Conservation (phyloP, 495 filamentous ascomycete species). For the Neurospora africana region DNA sequence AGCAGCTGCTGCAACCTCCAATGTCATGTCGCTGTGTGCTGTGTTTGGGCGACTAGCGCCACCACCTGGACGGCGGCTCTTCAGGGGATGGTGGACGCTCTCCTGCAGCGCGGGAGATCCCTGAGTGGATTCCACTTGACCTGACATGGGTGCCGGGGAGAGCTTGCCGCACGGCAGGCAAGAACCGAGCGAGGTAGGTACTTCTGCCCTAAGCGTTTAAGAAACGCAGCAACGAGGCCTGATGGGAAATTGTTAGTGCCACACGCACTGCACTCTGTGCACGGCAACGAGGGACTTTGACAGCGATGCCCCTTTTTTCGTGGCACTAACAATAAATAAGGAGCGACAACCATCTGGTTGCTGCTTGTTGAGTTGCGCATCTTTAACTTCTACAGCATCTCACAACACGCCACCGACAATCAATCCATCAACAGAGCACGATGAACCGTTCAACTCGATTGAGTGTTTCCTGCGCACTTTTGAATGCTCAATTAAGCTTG, state of each 20-base stretch:
- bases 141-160: background rate
- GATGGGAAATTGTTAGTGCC: background rate
- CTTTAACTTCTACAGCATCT: no score
- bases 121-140: background rate
- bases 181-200: background rate
- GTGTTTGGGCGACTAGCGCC: background rate
- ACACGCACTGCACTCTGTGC: background rate
- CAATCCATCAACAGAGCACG: background rate
- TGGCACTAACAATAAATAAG: background rate
- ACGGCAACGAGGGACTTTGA: background rate
- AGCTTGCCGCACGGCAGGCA: background rate
- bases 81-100: background rate
- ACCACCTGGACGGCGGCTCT: background rate
- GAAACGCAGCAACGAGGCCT: background rate
- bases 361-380: no score
- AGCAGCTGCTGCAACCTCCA: background rate
- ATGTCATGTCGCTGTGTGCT: background rate
- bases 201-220: background rate
- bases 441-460: background rate
- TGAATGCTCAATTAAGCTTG: background rate
- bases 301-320: background rate
- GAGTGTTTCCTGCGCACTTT: background rate
- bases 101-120: background rate
- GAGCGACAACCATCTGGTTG: background rate
- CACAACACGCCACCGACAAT: background rate